Evolutionary conservation across 2,329 filamentous ascomycete genomes (phyloP), one percentile per base, ranked within the genome.

Genomic region (Colletotrichum limetticola): DNA sequence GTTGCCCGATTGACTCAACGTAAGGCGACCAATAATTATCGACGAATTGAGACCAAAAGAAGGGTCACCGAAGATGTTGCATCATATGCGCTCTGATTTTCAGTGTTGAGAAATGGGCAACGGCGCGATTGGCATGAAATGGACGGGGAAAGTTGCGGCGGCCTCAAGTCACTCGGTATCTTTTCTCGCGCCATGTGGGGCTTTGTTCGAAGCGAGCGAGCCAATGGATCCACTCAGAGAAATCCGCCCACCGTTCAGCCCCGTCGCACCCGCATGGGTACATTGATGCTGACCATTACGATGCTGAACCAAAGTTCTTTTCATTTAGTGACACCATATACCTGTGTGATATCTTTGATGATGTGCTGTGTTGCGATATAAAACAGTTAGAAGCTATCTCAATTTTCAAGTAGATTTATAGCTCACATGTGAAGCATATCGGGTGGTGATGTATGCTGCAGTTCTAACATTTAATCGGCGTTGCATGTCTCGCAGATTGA

Each of bases 181-280:
- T 73, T 70, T 52, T 57, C n/a, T 3, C 16, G n/a, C 14, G 46
- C 46, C 12, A 64, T 55, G 46, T 64, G 61, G 61, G 61, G 22
- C 61, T 1, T 1, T 7, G 1, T 2, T n/a, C 1, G 6, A n/a
- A 35, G 28, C 28, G 12, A 4, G 12, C 53, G 30, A 32, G 32
- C 70, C 59, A 70, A 56, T 60, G 12, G 60, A 6, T 4, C 19
- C 9, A 42, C 24, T n/a, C n/a, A 3, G 24, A 26, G 11, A 56
- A 73, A 57, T 70, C 60, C 35, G 66, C 66, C 71, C 26, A 65
- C 12, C 60, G 37, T 62, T 73, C 71, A 71, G 71, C 71, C 71
- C 66, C 26, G 60, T 14, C 61, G 30, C 9, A 35, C 12, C 22
- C 19, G 28, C 28, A 19, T 5, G 4, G 28, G 16, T 70, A 73